Conservation (phyloP, 2,329 filamentous ascomycete species). For the Davidsoniella neocaledoniae region DNA sequence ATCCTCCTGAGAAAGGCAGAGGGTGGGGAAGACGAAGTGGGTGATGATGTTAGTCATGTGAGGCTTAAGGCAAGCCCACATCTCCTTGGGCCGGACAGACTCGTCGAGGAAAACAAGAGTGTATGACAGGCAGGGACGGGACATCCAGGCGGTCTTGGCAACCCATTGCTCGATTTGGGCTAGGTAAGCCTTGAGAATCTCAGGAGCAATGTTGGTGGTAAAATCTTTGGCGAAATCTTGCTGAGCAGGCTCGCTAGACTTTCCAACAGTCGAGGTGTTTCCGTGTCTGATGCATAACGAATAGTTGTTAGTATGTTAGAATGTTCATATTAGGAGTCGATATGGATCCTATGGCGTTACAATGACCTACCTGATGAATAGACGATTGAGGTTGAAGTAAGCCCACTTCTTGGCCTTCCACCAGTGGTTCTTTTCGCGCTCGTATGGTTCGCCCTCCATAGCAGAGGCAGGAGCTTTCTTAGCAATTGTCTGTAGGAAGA, state of each 20-base stretch:
- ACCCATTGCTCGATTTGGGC: conserved; percentile 97
- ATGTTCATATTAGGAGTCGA: background rate
- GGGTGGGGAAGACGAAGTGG: conserved; percentile 86
- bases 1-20: conserved; percentile 85
- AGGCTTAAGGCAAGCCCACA: conserved; percentile 87
- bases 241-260: conserved; percentile 47
- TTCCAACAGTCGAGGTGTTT: conserved; percentile 62
- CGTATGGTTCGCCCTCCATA: conserved; percentile 61
- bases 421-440: conserved; percentile 90
- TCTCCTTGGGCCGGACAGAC: conserved; percentile 90
- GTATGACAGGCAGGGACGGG: conserved; percentile 82
- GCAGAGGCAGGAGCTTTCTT: conserved; percentile 68
- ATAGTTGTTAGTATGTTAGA: background rate
- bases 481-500: conserved; percentile 79
- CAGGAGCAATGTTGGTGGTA: conserved; percentile 77
- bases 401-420: conserved; percentile 99
- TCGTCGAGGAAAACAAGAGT: conserved; percentile 92
- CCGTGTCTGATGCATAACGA: conserved; percentile 51
- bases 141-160: conserved; percentile 83
- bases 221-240: conserved; percentile 78
- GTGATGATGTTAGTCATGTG: conserved; percentile 87
- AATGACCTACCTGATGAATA: conserved; percentile 66
- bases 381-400: conserved; percentile 89
- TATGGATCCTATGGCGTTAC: background rate
- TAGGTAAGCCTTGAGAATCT: conserved; percentile 90